These are phyloP conservation scores for Populus davidiana DNA, from an alignment of 345 rosid species.

Conservation along the genomic window DNA sequence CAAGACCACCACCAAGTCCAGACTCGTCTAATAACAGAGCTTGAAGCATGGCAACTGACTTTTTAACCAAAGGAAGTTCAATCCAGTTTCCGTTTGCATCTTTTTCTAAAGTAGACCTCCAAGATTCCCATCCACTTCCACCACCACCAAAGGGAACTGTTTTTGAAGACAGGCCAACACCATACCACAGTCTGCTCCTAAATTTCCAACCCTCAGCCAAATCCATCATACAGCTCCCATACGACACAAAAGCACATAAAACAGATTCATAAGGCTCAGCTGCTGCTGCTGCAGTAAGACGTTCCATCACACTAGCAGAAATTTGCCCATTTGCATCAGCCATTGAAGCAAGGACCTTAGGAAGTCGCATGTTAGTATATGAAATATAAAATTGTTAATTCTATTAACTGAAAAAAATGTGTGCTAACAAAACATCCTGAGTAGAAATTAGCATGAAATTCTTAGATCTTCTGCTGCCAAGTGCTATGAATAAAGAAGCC, in stretches of 20 bases:
- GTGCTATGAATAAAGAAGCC: background rate
- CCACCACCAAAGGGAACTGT: conserved; percentile 72
- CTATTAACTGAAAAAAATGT: conserved; percentile 9
- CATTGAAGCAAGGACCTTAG: conserved; percentile 95
- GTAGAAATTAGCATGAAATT: conserved; percentile 1
- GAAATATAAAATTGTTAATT: conserved; percentile 7
- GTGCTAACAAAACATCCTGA: conserved; percentile 11
- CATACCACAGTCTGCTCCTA: conserved; percentile 97
- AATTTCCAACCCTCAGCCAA: conserved; percentile 97
- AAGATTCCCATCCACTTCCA: conserved; percentile 86
- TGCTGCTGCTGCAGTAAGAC: conserved; percentile 93
- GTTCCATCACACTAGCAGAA: conserved; percentile 87
- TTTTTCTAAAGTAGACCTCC: conserved; percentile 83
- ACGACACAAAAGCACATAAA: conserved; percentile 95
- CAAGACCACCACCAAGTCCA: conserved; percentile 99
- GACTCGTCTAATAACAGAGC: conserved; percentile 91
- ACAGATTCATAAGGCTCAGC: conserved; percentile 98
- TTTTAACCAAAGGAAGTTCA: conserved; percentile 89
- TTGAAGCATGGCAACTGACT: conserved; percentile 95
- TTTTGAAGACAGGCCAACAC: conserved; percentile 79
- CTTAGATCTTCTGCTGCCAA: background rate
- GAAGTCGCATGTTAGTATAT: conserved; percentile 22
- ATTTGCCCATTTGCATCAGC: conserved; percentile 96
- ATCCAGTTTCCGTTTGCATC: conserved; percentile 95
- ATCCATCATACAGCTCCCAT: conserved; percentile 92